phyloP scores from a whole-genome alignment of 2,329 filamentous ascomycete species.

The Alternaria arbusti region DNA sequence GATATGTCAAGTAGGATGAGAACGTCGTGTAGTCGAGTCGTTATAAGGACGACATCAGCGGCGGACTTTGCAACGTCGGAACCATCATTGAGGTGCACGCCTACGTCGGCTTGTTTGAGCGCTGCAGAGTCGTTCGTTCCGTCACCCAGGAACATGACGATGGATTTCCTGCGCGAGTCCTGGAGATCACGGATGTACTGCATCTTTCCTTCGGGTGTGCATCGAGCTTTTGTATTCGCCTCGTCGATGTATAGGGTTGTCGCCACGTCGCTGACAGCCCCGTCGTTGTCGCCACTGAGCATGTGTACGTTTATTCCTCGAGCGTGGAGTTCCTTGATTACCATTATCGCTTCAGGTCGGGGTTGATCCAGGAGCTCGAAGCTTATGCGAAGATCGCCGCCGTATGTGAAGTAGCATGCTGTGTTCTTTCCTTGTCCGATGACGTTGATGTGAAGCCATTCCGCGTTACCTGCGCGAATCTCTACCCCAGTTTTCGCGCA shows the following conservation, averaged over 20 bases:
- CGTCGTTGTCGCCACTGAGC: slow-evolving; percentile 63
- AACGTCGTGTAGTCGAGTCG: slow-evolving; percentile 62
- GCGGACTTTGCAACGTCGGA: slow-evolving; percentile 69
- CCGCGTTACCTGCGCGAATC: slow-evolving; percentile 56
- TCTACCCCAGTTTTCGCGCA: slow-evolving; percentile 25
- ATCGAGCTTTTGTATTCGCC: slow-evolving; percentile 52
- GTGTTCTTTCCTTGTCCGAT: slow-evolving; percentile 39
- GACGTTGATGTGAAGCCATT: slow-evolving; percentile 52
- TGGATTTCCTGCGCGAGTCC: slow-evolving; percentile 3
- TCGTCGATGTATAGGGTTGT: slow-evolving; percentile 43
- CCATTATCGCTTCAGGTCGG: slow-evolving; percentile 58
- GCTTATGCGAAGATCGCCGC: slow-evolving; percentile 49
- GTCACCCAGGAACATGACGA: slow-evolving; percentile 75
- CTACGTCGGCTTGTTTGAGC: slow-evolving; percentile 72
- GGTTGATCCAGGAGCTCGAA: slow-evolving; percentile 59
- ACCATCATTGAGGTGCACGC: slow-evolving; percentile 68
- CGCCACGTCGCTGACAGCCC: slow-evolving; percentile 59
- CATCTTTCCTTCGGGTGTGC: slow-evolving; percentile 62
- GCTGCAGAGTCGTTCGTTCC: slow-evolving; percentile 81
- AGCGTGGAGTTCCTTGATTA: slow-evolving; percentile 58
- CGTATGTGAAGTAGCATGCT: slow-evolving; percentile 45
- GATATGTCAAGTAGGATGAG: slow-evolving; percentile 64
- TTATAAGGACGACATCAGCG: slow-evolving; percentile 73
- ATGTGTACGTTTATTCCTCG: slow-evolving; percentile 61
- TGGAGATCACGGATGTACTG: slow-evolving; percentile 55